phyloP scores from a whole-genome alignment of 495 filamentous ascomycete genomes.

The Xylaria nigripes region DNA sequence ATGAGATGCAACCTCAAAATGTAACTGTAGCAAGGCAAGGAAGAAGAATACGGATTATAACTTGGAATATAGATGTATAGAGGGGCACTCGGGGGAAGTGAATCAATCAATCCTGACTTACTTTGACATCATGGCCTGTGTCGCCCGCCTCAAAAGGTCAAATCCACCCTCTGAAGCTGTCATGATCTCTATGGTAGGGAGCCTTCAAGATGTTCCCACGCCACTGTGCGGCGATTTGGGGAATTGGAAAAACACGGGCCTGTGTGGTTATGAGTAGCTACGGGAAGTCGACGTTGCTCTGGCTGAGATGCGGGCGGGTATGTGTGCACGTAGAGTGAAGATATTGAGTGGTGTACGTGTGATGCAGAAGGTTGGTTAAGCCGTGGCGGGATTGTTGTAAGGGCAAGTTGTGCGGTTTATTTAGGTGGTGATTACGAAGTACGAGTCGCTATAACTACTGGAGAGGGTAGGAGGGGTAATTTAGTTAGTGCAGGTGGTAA shows the following conservation, averaged over 20 bases:
- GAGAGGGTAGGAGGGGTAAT: constrained; percentile 13
- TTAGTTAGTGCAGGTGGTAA: not conserved
- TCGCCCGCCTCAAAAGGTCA: constrained; percentile 48
- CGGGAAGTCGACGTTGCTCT: not conserved
- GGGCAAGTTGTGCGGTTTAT: not conserved
- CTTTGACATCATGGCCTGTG: constrained; percentile 52
- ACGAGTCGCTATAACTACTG: constrained; percentile 6
- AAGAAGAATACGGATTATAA: not conserved
- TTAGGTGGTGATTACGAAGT: not conserved
- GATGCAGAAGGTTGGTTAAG: constrained; percentile 7
- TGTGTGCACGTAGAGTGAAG: constrained; percentile 4
- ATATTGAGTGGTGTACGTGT: constrained; percentile 4
- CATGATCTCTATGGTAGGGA: constrained; percentile 19
- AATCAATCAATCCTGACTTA: constrained; percentile 27
- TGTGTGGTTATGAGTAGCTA: not conserved
- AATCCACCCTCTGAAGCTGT: constrained; percentile 32
- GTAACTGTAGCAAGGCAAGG: not conserved
- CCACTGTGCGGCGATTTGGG: constrained; percentile 5
- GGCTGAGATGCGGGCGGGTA: not conserved
- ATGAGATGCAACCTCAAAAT: not conserved
- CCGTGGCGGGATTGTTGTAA: not conserved
- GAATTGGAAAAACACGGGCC: not conserved
- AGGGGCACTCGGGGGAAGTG: constrained; percentile 25
- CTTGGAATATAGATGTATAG: constrained; percentile 7
- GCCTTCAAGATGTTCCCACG: constrained; percentile 6